Percentiles rank a stretch among this genome's conserved stretches.
These are phyloP conservation scores for Blastomyces silverae DNA, from an alignment of 2,329 filamentous ascomycete genomes.

Conservation along the genomic window DNA sequence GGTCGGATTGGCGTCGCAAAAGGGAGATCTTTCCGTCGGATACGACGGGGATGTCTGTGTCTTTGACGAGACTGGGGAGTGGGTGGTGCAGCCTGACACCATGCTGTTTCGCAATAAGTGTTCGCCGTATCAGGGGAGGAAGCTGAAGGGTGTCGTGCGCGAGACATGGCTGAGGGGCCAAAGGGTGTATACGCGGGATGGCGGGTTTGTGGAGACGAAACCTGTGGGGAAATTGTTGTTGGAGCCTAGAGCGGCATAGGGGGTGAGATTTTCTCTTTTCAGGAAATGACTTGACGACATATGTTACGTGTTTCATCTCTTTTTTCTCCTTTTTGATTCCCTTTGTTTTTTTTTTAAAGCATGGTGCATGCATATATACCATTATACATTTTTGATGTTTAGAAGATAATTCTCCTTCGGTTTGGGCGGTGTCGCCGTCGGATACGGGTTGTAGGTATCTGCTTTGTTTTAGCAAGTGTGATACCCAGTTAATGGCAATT, in stretches of 20 bases:
- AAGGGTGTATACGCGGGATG: constrained; percentile 63
- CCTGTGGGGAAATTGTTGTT: constrained; percentile 34
- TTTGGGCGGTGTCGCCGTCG: background rate
- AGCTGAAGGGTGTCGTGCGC: constrained; percentile 66
- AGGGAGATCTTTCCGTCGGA: constrained; percentile 73
- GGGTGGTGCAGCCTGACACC: constrained; percentile 64
- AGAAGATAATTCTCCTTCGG: background rate
- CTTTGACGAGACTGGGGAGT: constrained; percentile 77
- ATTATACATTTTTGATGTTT: background rate
- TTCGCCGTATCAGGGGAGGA: constrained; percentile 79
- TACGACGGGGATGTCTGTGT: constrained; percentile 88
- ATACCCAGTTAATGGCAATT: background rate
- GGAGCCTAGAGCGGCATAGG: constrained; percentile 21
- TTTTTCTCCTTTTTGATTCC: background rate
- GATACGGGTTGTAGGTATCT: constrained; percentile 3
- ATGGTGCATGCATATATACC: constrained; percentile 4
- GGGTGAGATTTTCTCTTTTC: constrained; percentile 15
- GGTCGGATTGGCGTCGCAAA: constrained; percentile 72
- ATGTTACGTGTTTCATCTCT: background rate
- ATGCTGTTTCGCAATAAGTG: constrained; percentile 96
- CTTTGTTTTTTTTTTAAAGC: background rate
- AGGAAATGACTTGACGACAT: background rate
- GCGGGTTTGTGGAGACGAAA: constrained; percentile 33
- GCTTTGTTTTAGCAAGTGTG: background rate
- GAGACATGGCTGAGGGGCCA: constrained; percentile 80